Percentiles rank a stretch among this genome's conserved stretches.
Conservation (phyloP, 2,329 filamentous ascomycete species). For the Onygenales sp. region DNA sequence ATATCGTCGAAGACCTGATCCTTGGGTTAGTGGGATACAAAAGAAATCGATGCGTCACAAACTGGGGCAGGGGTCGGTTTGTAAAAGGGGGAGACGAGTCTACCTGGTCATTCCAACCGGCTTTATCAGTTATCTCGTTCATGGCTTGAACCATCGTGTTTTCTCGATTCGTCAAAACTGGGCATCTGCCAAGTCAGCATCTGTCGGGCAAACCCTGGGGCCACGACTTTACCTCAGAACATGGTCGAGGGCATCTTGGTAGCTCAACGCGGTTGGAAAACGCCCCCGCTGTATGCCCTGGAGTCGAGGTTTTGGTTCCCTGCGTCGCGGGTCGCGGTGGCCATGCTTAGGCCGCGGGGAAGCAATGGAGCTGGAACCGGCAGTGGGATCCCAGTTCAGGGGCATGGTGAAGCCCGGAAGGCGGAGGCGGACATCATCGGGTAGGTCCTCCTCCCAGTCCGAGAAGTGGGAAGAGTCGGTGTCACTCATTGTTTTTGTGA, state of each 20-base stretch:
- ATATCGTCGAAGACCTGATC: conserved; percentile 17
- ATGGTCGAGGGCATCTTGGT: neutral
- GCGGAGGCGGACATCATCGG: neutral
- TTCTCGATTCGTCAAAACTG: conserved; percentile 16
- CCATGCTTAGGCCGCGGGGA: neutral
- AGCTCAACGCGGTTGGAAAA: conserved; percentile 1
- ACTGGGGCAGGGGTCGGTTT: neutral
- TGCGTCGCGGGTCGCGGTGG: neutral
- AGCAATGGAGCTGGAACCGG: neutral
- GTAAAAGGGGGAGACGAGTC: neutral
- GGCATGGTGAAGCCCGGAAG: conserved; percentile 4
- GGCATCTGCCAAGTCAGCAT: conserved; percentile 1
- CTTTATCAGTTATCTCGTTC: conserved; percentile 26
- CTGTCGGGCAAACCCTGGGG: neutral
- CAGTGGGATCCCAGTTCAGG: neutral
- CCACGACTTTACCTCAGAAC: neutral
- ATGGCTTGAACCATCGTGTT: conserved; percentile 24
- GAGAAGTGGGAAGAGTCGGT: neutral
- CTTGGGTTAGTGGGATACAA: neutral
- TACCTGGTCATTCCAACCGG: conserved; percentile 25
- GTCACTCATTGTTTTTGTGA: neutral
- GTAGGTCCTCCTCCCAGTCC: conserved; percentile 1
- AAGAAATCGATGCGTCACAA: neutral
- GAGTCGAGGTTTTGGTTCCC: neutral
- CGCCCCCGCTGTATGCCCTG: neutral